phyloP scores from a whole-genome alignment of 371 early-diverging fungal species.

The Mortierella sp. region DNA sequence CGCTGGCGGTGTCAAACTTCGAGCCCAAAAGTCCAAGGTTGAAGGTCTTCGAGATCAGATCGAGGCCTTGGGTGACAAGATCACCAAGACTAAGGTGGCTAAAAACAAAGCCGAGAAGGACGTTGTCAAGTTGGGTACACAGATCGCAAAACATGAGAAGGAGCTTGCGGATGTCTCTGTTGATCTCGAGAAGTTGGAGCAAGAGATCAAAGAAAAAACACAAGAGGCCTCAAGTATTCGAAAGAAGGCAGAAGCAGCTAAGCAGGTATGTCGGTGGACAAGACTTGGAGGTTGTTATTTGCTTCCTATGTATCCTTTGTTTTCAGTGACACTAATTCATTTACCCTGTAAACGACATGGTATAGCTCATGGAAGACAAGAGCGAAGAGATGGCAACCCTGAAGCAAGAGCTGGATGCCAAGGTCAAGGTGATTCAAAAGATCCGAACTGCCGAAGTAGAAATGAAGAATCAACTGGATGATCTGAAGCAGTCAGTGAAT shows the following conservation, averaged over 20 bases:
- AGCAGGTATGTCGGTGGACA: constrained; percentile 54
- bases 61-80: constrained; percentile 63
- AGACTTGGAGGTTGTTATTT: too few relatives aligned
- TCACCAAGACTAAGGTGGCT: constrained; percentile 76
- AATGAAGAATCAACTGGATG: constrained; percentile 71
- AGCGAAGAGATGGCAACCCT: constrained; percentile 71
- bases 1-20: constrained; percentile 88
- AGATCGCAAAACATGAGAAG: constrained; percentile 71
- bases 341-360: background rate
- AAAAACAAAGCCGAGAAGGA: constrained; percentile 83
- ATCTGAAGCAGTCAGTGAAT: constrained; percentile 57
- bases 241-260: constrained; percentile 61
- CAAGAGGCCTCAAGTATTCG: constrained; percentile 61
- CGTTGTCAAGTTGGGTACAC: constrained; percentile 68
- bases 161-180: constrained; percentile 72
- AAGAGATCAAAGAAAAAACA: constrained; percentile 62
- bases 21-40: constrained; percentile 87
- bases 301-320: background rate
- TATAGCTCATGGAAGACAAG: constrained; percentile 76
- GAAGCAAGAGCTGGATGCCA: constrained; percentile 75
- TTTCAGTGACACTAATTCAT: constrained; percentile 3
- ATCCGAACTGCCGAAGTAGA: constrained; percentile 74
- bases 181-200: constrained; percentile 67
- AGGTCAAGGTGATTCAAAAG: constrained; percentile 69
- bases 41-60: constrained; percentile 86